phyloP scores from a whole-genome alignment of 148 eudicot genomes.

The Heliamphora exappendiculata region DNA sequence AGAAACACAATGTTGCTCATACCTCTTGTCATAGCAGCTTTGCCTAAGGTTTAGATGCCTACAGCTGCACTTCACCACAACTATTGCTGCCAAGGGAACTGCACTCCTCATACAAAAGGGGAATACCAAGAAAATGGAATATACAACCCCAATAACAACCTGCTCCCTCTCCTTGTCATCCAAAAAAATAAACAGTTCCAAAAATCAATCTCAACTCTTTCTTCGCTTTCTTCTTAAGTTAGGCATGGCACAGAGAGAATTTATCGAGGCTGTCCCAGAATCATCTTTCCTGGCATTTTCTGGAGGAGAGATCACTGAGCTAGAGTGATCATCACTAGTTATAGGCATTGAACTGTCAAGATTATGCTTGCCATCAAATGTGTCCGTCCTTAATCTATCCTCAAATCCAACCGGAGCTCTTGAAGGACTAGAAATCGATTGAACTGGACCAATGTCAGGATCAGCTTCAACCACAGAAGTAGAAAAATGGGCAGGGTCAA shows the following conservation, averaged over 20 bases:
- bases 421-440: background rate
- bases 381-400: background rate
- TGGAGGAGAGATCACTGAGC: background rate
- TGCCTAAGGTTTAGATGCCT: constrained; percentile 44
- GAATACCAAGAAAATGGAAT: background rate
- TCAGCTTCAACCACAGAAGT: constrained; percentile 12
- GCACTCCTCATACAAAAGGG: constrained; percentile 1
- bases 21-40: constrained; percentile 57
- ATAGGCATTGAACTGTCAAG: constrained; percentile 13
- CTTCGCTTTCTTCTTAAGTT: constrained; percentile 54
- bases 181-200: background rate
- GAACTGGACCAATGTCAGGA: background rate
- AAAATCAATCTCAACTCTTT: constrained; percentile 22
- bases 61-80: constrained; percentile 36
- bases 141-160: background rate
- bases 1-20: constrained; percentile 51
- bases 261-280: constrained; percentile 17
- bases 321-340: constrained; percentile 4
- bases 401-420: constrained; percentile 7
- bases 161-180: background rate
- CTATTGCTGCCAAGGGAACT: constrained; percentile 43
- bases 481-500: constrained; percentile 4
- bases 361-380: constrained; percentile 10
- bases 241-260: constrained; percentile 66
- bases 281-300: constrained; percentile 12